A percentile compares a stretch with the other conserved stretches of the same genome.
Conservation (phyloP, 2,329 filamentous ascomycete species). For the Fusarium sp. region DNA sequence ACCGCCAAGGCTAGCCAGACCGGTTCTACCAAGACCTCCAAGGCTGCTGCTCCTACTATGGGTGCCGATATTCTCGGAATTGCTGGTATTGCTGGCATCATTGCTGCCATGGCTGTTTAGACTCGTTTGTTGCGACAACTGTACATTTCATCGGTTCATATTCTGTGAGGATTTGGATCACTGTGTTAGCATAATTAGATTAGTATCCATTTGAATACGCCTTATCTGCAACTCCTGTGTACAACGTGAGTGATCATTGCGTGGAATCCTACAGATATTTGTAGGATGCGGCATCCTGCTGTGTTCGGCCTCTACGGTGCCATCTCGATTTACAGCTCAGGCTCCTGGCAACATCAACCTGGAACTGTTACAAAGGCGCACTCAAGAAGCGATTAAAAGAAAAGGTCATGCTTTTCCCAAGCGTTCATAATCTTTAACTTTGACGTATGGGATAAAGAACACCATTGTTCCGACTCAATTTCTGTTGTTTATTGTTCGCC, state of each 20-base stretch:
- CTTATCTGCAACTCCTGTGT: background rate
- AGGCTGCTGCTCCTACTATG: constrained; percentile 20
- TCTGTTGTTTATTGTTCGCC: no score
- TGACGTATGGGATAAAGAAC: no score
- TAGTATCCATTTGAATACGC: background rate
- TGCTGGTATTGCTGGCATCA: constrained; percentile 16
- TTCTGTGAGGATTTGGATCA: constrained; percentile 1
- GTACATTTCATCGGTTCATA: constrained; percentile 13
- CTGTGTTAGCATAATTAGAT: background rate
- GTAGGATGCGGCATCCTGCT: no score
- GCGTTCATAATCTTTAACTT: no score
- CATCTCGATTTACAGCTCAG: no score
- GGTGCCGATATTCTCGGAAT: constrained; percentile 17
- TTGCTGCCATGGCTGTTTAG: constrained; percentile 26
- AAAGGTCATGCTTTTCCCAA: no score
- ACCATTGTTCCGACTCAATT: no score
- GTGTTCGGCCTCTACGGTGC: no score
- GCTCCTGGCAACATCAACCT: no score
- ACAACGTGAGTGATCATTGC: background rate
- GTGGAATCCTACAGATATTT: no score
- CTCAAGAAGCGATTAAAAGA: no score
- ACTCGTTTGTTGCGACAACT: background rate
- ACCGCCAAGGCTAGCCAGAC: background rate
- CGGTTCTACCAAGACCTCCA: background rate
- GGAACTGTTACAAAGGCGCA: no score